These are phyloP conservation scores for Corylus heterophylla DNA, from an alignment of 306 rosid species.

Conservation along the genomic window DNA sequence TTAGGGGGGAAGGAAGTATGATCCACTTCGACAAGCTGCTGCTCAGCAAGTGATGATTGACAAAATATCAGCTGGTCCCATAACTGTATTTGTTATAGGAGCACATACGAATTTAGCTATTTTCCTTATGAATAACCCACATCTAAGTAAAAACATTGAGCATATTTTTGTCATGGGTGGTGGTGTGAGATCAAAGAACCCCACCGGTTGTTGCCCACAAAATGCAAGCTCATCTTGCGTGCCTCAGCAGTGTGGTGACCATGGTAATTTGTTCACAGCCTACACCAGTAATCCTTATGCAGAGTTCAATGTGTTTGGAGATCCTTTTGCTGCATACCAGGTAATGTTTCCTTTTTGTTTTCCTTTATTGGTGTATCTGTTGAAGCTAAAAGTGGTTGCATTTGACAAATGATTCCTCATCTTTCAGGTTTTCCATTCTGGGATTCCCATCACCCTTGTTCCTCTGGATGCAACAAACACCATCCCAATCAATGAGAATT, in stretches of 20 bases:
- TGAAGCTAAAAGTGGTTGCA: not conserved
- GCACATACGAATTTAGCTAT: conserved; percentile 78
- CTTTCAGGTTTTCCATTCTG: conserved; percentile 84
- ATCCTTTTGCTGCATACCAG: conserved; percentile 97
- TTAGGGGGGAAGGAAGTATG: conserved; percentile 72
- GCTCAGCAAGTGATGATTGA: conserved; percentile 87
- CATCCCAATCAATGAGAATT: conserved; percentile 62
- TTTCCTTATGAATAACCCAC: conserved; percentile 83
- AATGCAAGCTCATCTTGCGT: conserved; percentile 58
- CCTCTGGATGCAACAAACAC: conserved; percentile 95
- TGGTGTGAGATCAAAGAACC: conserved; percentile 78
- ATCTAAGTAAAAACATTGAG: conserved; percentile 72
- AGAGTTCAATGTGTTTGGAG: conserved; percentile 84
- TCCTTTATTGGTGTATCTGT: not conserved
- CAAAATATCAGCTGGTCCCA: conserved; percentile 75
- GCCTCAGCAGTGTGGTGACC: conserved; percentile 79
- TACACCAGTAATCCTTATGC: conserved; percentile 78
- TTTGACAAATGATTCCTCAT: conserved; percentile 12
- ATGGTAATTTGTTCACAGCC: conserved; percentile 73
- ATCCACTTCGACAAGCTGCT: conserved; percentile 67
- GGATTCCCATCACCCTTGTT: conserved; percentile 86
- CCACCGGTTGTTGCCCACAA: conserved; percentile 85
- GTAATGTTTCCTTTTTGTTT: conserved; percentile 23
- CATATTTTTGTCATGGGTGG: conserved; percentile 94
- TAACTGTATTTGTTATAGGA: conserved; percentile 59